Conservation (phyloP, 768 basidiomycete species). For the Strobilomyces dryophilus region DNA sequence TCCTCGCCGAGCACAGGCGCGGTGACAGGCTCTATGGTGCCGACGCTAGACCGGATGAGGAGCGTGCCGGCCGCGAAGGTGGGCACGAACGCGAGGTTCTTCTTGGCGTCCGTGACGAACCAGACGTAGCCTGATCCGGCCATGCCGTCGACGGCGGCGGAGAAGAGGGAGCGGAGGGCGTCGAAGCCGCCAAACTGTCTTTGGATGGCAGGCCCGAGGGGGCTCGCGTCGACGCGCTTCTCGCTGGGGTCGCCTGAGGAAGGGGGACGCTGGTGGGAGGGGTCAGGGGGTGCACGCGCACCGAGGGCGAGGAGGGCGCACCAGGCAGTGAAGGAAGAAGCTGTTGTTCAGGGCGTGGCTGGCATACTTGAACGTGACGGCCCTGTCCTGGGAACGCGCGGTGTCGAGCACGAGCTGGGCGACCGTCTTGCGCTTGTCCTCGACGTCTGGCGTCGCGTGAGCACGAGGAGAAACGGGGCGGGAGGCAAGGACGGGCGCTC, state of each 20-base stretch:
- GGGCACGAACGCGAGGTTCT: slow-evolving; percentile 68
- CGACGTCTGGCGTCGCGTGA: slow-evolving; percentile 41
- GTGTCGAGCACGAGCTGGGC: slow-evolving; percentile 71
- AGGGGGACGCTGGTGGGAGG: slow-evolving; percentile 31
- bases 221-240: slow-evolving; percentile 10
- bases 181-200: slow-evolving; percentile 58
- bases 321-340: slow-evolving; percentile 87
- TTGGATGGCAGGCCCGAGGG: slow-evolving; percentile 20
- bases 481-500: slow-evolving; percentile 17
- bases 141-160: slow-evolving; percentile 74
- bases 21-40: slow-evolving; percentile 27
- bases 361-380: slow-evolving; percentile 86
- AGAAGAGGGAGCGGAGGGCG: slow-evolving; percentile 70
- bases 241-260: slow-evolving; percentile 19
- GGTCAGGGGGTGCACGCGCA: background rate
- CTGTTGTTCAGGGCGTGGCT: slow-evolving; percentile 91
- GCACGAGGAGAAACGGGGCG: background rate
- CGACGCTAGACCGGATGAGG: slow-evolving; percentile 60
- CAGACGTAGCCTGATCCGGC: slow-evolving; percentile 80
- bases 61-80: slow-evolving; percentile 90
- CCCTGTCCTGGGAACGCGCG: slow-evolving; percentile 51
- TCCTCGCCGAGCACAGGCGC: slow-evolving; percentile 30
- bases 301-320: slow-evolving; percentile 37
- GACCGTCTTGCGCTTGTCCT: slow-evolving; percentile 52
- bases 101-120: slow-evolving; percentile 71